Base-by-base conservation (phyloP, 1,284 basidiomycete genomes). In the Rhizopogon parksii region DNA sequence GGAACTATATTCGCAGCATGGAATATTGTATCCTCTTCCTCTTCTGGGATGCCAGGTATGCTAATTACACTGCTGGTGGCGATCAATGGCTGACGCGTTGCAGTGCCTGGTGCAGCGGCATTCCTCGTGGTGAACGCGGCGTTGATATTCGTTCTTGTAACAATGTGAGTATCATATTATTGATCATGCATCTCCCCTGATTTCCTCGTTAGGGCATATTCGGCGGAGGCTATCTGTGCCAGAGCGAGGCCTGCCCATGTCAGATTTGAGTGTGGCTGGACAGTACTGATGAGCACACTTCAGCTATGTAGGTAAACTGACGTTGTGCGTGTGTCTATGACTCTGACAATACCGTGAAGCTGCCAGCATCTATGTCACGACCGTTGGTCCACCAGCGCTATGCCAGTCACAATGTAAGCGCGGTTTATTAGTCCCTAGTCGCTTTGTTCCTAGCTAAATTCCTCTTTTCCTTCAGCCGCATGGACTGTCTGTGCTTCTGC, bases 1-100 rank as follows among this genome's bases (percentile, higher is more conserved):
- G 64, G 74, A 11, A 59, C 84, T 47, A 71, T 75, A 12, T 80
- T 83, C 57, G 74, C 80, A 8, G 71, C 73, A 32, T 84, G 81
- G 82, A 79, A 81, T 59, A 64, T 81, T 21, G 66, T 65, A 40
- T 66, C 71, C 14, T 65, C 70, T 27, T 67, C 57, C 47, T 62
- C 67, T 35, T 61, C 63, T 24, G 70, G 67, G 9, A 49, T 65
- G 48, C 62, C 69, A 56, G 68, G 82, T 75, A 52, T 49, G 70
- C 57, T 8, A 3, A 40, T 45, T 25, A 17, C 8, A 15, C 15
- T 36, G 14, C 27, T 17, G 7, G 4, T 42, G n/a, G 15, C n/a
- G 21, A n/a, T 14, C 30, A 21, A 21, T 1, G 24, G 53, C 17
- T 30, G 24, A 40, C 46, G 6, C 15, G 37, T 47, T 54, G 7